Base-by-base conservation (phyloP, 306 rosid species). In the Carpinus viminea region DNA sequence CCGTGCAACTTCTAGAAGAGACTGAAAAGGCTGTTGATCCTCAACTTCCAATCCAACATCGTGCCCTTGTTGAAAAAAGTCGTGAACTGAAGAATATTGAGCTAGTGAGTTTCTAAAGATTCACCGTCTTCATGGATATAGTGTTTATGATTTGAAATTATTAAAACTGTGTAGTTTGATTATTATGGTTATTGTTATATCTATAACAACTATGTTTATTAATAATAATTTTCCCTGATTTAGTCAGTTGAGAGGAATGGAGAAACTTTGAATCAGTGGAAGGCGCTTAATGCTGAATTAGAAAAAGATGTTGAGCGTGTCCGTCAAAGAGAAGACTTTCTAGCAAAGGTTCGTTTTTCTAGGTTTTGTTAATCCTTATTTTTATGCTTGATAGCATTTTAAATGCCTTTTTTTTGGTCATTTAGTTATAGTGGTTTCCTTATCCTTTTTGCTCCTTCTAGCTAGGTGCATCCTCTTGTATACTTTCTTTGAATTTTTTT, bases 21-120 rank as follows among this genome's bases (percentile, higher is more conserved):
- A 95, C 98, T 4, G 97, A 93, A 85, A 95, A 93, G 84, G 98
- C 97, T 84, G 92, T 91, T 71, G 97, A 95, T 84, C 90, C 97
- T 74, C 93, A 84, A 73, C 93, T 95, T 76, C 96, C 96, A 0
- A 85, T 81, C 79, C 90, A 88, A 76, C 98, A 93, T 70, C 83
- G 76, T 81, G 84, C 91, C 31, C 93, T 92, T 79, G 84, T 92
- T 83, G 91, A 91, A 62, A 90, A 84, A 79, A 92, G 96, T 81
- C 86, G 83, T 78, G 89, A 87, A 66, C 74, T 93, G 89, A 95
- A 91, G 85, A 88, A 84, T 72, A 84, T 95, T 56, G 91, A 91
- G 75, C 86, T 89, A 77, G 98, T 93, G 84, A 86, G 85, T 75
- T 74, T 73, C 48, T 50, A 47, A 20, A 31, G 70, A 52, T 36